Evolutionary conservation across 352 stramenopile genomes (phyloP).

Genomic region (Globisporangium spiculum): DNA sequence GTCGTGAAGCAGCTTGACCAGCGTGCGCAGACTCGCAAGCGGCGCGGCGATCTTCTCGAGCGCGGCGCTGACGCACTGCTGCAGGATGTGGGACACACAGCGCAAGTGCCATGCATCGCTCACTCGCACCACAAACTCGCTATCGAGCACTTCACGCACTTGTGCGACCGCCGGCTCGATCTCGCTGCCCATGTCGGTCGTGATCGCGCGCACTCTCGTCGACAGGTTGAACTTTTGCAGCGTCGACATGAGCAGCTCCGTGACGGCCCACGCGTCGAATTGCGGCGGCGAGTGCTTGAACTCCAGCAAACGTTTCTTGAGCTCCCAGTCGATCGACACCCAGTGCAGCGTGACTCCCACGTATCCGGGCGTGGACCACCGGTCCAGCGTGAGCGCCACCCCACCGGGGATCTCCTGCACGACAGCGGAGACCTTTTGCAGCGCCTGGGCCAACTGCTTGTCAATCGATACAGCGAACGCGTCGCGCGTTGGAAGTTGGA

Average conservation of each 20-base stretch:
- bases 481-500: background rate
- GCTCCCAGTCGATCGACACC: conserved; percentile 15
- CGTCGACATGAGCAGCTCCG: conserved; percentile 6
- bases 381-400: conserved; percentile 11
- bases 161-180: background rate
- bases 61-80: conserved; percentile 1
- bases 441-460: conserved; percentile 1
- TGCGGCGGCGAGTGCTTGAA: conserved; percentile 9
- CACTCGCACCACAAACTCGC: conserved; percentile 1
- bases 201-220: conserved; percentile 13
- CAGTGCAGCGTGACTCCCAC: conserved; percentile 15
- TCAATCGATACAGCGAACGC: background rate
- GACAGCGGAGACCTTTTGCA: conserved; percentile 6
- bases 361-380: conserved; percentile 9
- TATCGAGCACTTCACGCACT: background rate
- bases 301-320: conserved; percentile 11
- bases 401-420: conserved; percentile 8
- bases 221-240: conserved; percentile 9
- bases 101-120: conserved; percentile 8
- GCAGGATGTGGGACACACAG: conserved; percentile 8
- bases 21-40: conserved; percentile 6
- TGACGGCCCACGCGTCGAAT: background rate
- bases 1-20: conserved; percentile 3
- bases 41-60: background rate
- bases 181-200: conserved; percentile 9